These are phyloP conservation scores for Calonectria pseudoturangicola DNA, from an alignment of 2,329 filamentous ascomycete genomes.

Conservation along the genomic window DNA sequence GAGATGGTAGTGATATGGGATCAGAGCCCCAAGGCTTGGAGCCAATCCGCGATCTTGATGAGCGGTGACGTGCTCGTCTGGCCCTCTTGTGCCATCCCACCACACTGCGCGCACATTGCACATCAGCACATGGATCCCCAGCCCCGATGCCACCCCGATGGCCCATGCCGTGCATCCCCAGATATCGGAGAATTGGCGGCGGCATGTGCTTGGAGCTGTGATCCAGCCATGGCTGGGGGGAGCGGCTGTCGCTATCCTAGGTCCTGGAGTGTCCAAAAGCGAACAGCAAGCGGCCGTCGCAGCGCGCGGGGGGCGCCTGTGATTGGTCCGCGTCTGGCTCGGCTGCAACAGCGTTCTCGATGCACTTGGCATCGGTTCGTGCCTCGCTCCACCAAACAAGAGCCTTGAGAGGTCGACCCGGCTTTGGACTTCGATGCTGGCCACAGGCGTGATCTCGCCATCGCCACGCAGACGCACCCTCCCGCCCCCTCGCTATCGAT, in stretches of 20 bases:
- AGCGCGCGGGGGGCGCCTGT: background rate
- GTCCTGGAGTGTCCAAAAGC: conserved; percentile 6
- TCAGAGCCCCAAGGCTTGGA: conserved; percentile 6
- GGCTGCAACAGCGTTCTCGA: conserved; percentile 6
- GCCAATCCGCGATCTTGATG: conserved; percentile 31
- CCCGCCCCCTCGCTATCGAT: background rate
- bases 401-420: conserved; percentile 2
- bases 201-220: conserved; percentile 17
- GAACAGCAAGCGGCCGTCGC: background rate
- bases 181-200: conserved; percentile 24
- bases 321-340: conserved; percentile 15
- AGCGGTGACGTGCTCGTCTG: conserved; percentile 34
- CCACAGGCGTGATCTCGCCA: conserved; percentile 12
- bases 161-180: conserved; percentile 24
- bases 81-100: conserved; percentile 41
- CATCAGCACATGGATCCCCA: conserved; percentile 21
- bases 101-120: conserved; percentile 4
- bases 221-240: background rate
- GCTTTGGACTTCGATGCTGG: conserved; percentile 29
- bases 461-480: conserved; percentile 1
- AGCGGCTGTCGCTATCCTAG: background rate
- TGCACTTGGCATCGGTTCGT: conserved; percentile 7
- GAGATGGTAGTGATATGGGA: conserved; percentile 5
- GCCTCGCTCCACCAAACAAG: conserved; percentile 14
- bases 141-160: conserved; percentile 4